Base-by-base conservation (phyloP, 1,139 yeast genomes). In the Pneumocystis sp. region DNA sequence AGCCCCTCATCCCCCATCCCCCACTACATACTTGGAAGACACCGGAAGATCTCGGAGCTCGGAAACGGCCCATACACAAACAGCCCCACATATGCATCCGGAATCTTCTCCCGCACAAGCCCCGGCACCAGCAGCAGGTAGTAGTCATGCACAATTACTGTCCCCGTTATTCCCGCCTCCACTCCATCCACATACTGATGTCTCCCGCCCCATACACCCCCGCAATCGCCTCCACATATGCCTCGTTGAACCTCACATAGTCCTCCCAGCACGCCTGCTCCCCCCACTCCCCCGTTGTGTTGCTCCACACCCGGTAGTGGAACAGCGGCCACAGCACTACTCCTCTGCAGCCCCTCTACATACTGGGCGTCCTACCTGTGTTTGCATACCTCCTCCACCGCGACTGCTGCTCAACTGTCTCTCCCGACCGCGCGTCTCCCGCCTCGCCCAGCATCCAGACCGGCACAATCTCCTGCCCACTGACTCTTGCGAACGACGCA, bases 21-120 rank as follows among this genome's bases (percentile, higher is more conserved):
- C 1, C 12, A 45, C 10, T 50, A 25, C 10, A 50, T 50, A 50
- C 57, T 95, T 0, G 97, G 96, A 69, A 93, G 81, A 73, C 97
- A 91, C 69, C 97, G 81, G 76, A 93, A 95, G 3, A 93, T 96
- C 75, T 93, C 99, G 63, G 95, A 85, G 1, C 96, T 88, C 8
- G 98, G 99, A 78, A 93, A 93, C 0, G 97, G 88, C 25, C 93
- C 90, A 73, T 95, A 98, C 66, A 93, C 78, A 75, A 89, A 93
- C 70, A 93, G 86, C 0, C 97, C 97, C 71, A 95, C 90, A 70
- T 87, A 85, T 3, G 96, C 97, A 67, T 83, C 75, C 15, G 97
- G 97, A 35, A 90, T 76, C 69, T 81, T 77, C 66, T 84, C 81
- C 69, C 97, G 81, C 5, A 93, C 80, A 95, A 93, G 86, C 67